Evolutionary conservation across 768 basidiomycete genomes (phyloP), one percentile per base, ranked within the genome.

Genomic region (Leccinum arenicola): DNA sequence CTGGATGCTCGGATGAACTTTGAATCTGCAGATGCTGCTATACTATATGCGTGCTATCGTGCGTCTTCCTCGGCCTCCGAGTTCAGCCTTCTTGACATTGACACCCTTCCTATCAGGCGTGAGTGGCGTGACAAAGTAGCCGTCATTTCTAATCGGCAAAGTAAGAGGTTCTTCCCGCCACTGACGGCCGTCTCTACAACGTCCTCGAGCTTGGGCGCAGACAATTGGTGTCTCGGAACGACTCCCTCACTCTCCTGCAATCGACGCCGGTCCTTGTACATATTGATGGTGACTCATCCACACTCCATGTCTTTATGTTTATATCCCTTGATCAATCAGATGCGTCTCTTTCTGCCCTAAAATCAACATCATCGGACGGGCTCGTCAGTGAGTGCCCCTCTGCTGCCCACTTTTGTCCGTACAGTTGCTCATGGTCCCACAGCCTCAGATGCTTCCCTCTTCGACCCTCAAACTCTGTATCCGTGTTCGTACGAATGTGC

Each of bases 231-330:
- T 66, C 72, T n/a, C 74, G 73, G 50, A 78, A 80, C 58, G 57
- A 65, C 9, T 66, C 74, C 12, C 64, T 72, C 19, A 29, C 77
- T 3, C 70, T 89, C 53, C 62, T 80, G 7, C 78, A 82, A 6
- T 82, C 84, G 9, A 68, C 86, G 25, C 69, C 88, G 23, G 73
- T 82, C 47, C 78, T 78, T 60, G 79, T 83, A 23, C 76, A 82
- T 61, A 71, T 84, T 49, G 75, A 75, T 35, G 71, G 77, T 52
- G 71, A 74, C 25, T 68, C 76, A 9, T 77, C 75, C 21, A 64
- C 72, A 25, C 76, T 90, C 55, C 83, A 87, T 72, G 78, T 84
- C n/a, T 91, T 88, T 69, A 71, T 73, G 15, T 70, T 89, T 29
- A 75, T 77, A 17, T 73, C 80, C 27, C 58, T 65, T 3, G 74